Evolutionary conservation across 2,329 filamentous ascomycete species (phyloP), one percentile per base, ranked within the genome.

Genomic region (Pestalotiopsis sp.): DNA sequence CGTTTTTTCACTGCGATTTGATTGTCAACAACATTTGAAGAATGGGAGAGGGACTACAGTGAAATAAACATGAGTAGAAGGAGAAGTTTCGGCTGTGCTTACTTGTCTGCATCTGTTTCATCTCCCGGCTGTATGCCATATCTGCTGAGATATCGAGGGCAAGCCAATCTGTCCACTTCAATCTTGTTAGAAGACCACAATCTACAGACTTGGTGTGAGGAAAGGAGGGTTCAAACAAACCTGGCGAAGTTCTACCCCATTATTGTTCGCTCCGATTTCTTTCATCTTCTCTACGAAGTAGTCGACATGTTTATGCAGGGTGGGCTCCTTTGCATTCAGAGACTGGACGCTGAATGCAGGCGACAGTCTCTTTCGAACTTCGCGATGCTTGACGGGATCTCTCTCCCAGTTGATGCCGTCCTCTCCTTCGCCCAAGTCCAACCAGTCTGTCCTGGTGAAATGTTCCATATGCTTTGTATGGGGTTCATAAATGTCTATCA

Each of bases 91-190:
- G 20, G 12, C 4, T 20, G 1, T 27, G 12, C 70, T 68, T 59
- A 68, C 71, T 70, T 38, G 75, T 59, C 62, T 60, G 71, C 45
- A 73, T 6, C 3, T 61, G 25, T 38, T 73, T 49, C 72, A 75
- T 65, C 64, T 75, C 65, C 6, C 69, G 67, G 31, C 69, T 72
- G n/a, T 73, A 75, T 0, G 74, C 69, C 70, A 74, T 69, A 12
- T 76, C 74, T 2, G 73, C 73, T 1, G 72, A 68, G 13, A 76
- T 70, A 57, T 76, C 75, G 13, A 75, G 65, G 56, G 58, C 67
- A 23, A 73, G 7, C 74, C 74, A 75, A 17, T 73, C 69, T n/a
- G 66, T 62, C 73, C 74, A 76, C 1, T 68, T 67, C 1, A 69
- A 56, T 27, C 41, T 25, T 62, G 25, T 23, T 45, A 56, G 17